Base-by-base conservation (phyloP, 352 stramenopile genomes). In the Pythium coloratum region DNA sequence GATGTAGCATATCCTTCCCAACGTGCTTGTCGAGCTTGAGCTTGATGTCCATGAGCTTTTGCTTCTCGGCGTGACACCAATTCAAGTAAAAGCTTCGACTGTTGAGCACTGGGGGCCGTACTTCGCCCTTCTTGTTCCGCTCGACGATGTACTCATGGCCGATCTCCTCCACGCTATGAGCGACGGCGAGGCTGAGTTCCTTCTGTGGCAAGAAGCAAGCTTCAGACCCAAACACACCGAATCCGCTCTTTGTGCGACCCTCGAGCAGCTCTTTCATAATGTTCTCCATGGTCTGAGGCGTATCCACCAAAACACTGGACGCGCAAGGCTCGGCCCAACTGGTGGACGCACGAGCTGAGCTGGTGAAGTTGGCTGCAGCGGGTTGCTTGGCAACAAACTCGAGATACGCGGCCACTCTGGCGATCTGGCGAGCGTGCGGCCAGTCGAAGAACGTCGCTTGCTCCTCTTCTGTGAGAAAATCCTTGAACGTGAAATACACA, bases 21-120 rank as follows among this genome's bases (percentile, higher is more conserved):
- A 50, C 46, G 46, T 46, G 44, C 18, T 59, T 14, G 30, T 69
- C 61, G 40, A 93, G 66, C 61, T 93, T 92, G 50, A 76, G 73
- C n/a, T 72, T 76, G 24, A 95, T 79, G 55, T 95, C 83, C 59
- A 90, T 74, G 30, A 93, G 67, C 67, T 93, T 95, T 67, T 95
- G 86, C 65, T 95, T 95, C 64, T 95, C 86, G 2, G 86, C 86
- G 64, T 95, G 86, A 59, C 86, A 93, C 86, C 86, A 95, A 55
- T 92, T 90, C 62, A 95, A 86, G 71, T 88, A 92, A 60, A 93
- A 95, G 60, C 86, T 95, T 12, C 86, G 76, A 62, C 84, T 92
- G 62, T 93, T 95, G 30, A 95, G 79, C 30, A 87, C 81, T 0
- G 70, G 78, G 14, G 75, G 60, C 16, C 71, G 80, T 3, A 75